phyloP scores from a whole-genome alignment of 176 grass and related monocot genomes.

The Hordeum vulgare region DNA sequence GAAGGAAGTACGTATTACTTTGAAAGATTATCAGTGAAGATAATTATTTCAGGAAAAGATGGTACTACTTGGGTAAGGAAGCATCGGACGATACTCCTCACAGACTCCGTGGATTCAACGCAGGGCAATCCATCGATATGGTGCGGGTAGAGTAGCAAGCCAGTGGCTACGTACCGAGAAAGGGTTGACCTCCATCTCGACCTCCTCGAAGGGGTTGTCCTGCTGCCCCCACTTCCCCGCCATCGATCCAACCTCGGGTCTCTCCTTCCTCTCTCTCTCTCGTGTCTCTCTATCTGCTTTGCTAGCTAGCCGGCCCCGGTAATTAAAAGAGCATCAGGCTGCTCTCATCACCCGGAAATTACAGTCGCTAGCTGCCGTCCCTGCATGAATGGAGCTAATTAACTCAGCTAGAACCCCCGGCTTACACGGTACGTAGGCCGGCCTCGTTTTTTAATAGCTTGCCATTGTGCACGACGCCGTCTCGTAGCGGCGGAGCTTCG shows the following conservation, averaged over 20 bases:
- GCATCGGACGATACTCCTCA: too few species aligned
- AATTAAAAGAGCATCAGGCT: background rate
- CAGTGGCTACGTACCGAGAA: constrained; percentile 26
- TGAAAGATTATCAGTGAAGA: too few species aligned
- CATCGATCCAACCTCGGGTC: background rate
- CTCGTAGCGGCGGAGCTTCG: background rate
- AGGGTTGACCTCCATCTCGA: constrained; percentile 36
- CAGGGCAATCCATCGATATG: background rate
- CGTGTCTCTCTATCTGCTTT: background rate
- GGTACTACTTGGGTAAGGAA: too few species aligned
- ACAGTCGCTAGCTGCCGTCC: background rate
- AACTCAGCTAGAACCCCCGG: background rate
- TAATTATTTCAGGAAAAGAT: too few species aligned
- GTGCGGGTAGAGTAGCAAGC: background rate
- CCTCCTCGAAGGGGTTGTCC: constrained; percentile 41
- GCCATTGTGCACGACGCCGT: background rate
- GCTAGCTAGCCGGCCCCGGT: background rate
- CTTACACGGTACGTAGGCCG: background rate
- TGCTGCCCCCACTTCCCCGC: constrained; percentile 25
- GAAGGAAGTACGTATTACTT: too few species aligned
- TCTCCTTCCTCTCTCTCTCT: background rate
- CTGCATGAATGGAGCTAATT: background rate
- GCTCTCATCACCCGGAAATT: background rate
- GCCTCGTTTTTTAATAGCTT: background rate
- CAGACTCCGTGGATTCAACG: too few species aligned